These are phyloP conservation scores for Sonneratia alba DNA, from an alignment of 345 rosid species.

Conservation along the genomic window DNA sequence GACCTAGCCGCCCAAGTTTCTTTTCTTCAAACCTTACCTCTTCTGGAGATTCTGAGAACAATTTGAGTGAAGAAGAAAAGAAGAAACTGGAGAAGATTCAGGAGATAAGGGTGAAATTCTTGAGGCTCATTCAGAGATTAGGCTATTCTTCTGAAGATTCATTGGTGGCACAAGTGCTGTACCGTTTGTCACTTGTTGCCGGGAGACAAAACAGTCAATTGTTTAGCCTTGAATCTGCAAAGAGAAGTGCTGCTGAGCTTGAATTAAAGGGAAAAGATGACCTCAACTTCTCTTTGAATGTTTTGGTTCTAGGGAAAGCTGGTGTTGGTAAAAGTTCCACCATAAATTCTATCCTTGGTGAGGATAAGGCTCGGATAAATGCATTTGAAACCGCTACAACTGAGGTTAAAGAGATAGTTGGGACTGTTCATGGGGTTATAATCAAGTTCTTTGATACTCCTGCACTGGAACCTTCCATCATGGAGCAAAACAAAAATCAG, in stretches of 20 bases:
- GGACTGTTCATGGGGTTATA: slow-evolving; percentile 59
- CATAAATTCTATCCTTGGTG: slow-evolving; percentile 77
- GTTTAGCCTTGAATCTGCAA: slow-evolving; percentile 76
- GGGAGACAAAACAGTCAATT: slow-evolving; percentile 63
- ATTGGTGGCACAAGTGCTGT: slow-evolving; percentile 67
- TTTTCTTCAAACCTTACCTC: slow-evolving; percentile 36
- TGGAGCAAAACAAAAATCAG: slow-evolving; percentile 63
- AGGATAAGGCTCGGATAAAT: slow-evolving; percentile 50
- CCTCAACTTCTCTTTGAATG: slow-evolving; percentile 56
- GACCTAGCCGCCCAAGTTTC: slow-evolving; percentile 45
- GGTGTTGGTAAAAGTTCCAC: slow-evolving; percentile 98
- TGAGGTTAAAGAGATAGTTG: slow-evolving; percentile 57
- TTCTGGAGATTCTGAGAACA: slow-evolving; percentile 39
- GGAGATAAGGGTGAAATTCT: slow-evolving; percentile 58
- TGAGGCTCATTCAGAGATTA: slow-evolving; percentile 75
- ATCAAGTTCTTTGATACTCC: slow-evolving; percentile 70
- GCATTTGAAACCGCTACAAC: slow-evolving; percentile 75
- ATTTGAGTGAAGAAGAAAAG: slow-evolving; percentile 77
- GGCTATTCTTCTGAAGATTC: slow-evolving; percentile 79
- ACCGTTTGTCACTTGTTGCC: slow-evolving; percentile 62
- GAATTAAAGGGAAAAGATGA: slow-evolving; percentile 60
- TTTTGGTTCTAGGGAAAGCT: slow-evolving; percentile 81
- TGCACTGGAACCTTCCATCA: slow-evolving; percentile 68
- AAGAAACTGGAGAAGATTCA: slow-evolving; percentile 75
- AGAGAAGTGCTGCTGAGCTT: slow-evolving; percentile 56